Evolutionary conservation across 2,329 filamentous ascomycete species (phyloP), one percentile per base, ranked within the genome.

Genomic region (Aspergillus sp.): DNA sequence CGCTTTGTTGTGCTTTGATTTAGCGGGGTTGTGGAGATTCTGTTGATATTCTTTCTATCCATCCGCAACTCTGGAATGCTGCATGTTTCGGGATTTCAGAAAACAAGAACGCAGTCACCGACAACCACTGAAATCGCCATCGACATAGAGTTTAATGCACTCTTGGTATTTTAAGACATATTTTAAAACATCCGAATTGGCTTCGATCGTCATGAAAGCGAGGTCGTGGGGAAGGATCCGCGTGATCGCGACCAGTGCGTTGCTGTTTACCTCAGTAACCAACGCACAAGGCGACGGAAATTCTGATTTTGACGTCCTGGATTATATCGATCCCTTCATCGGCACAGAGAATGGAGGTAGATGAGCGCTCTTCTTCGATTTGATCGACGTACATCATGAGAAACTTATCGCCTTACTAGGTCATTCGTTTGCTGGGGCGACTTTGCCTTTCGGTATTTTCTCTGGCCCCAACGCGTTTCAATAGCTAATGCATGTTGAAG

Each of bases 361-460:
- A 57, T 14, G 14, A 11, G 17, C 4, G 19, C 12, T 4, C 15
- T 25, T 47, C 17, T 14, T 2, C 31, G 5, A 33, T 23, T 4
- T 9, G 23, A 19, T 47, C 45, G 12, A 19, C 7, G 27, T 11
- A 31, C 9, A 31, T 31, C 27, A 11, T 31, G 27, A 31, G 9
- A 31, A 17, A 14, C n/a, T 47, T 6, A 47, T 33, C 19, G 7
- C 27, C 11, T 17, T 27, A 17, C 4, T 31, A 71, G 83, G 83
- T 41, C 83, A 86, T 69, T 83, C 84, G 25, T 85, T 85, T 58
- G 77, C 82, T 3, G 83, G 83, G 12, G 82, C 82, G 14, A 82
- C 81, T 3, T 64, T 82, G 41, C 83, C 82, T 3, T 85, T 82
- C 63, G 77, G 77, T 76, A 59, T 67, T 71, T 54, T 37, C 3